phyloP scores from a whole-genome alignment of 2,329 filamentous ascomycete species.

The Curvularia sp. region DNA sequence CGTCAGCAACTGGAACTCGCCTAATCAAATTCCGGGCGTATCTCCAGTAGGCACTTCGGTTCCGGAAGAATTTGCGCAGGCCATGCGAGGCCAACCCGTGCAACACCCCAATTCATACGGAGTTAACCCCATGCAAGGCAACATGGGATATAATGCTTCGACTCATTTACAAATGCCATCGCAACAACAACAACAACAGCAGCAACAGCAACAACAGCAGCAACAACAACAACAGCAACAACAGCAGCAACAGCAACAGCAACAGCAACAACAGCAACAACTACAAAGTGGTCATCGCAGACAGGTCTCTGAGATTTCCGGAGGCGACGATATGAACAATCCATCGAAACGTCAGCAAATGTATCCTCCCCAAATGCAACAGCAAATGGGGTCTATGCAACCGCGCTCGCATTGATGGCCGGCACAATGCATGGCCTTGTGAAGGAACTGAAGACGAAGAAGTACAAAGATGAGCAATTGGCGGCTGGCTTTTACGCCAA shows the following conservation, averaged over 20 bases:
- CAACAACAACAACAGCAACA: slow-evolving; percentile 31
- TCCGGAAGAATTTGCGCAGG: slow-evolving; percentile 57
- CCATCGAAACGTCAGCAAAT: slow-evolving; percentile 67
- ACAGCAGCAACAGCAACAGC: slow-evolving; percentile 33
- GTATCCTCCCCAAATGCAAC: slow-evolving; percentile 56
- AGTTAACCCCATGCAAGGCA: slow-evolving; percentile 45
- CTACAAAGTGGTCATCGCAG: slow-evolving; percentile 56
- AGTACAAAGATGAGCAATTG: neutral
- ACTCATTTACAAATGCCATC: slow-evolving; percentile 51
- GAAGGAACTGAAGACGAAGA: neutral
- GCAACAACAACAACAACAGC: slow-evolving; percentile 17
- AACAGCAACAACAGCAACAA: slow-evolving; percentile 35
- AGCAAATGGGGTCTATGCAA: slow-evolving; percentile 59
- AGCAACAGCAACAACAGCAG: slow-evolving; percentile 28
- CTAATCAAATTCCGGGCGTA: slow-evolving; percentile 64
- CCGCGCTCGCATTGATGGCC: slow-evolving; percentile 54
- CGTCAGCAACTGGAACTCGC: slow-evolving; percentile 69
- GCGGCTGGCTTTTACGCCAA: slow-evolving; percentile 1
- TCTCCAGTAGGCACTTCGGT: slow-evolving; percentile 61
- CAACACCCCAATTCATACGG: slow-evolving; percentile 50
- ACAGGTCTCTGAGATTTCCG: slow-evolving; percentile 67
- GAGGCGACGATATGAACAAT: slow-evolving; percentile 59
- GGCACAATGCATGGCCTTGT: neutral
- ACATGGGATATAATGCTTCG: slow-evolving; percentile 51
- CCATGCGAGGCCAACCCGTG: slow-evolving; percentile 50